Base-by-base conservation (phyloP, 2,329 filamentous ascomycete genomes). In the Diplodia sapinea region DNA sequence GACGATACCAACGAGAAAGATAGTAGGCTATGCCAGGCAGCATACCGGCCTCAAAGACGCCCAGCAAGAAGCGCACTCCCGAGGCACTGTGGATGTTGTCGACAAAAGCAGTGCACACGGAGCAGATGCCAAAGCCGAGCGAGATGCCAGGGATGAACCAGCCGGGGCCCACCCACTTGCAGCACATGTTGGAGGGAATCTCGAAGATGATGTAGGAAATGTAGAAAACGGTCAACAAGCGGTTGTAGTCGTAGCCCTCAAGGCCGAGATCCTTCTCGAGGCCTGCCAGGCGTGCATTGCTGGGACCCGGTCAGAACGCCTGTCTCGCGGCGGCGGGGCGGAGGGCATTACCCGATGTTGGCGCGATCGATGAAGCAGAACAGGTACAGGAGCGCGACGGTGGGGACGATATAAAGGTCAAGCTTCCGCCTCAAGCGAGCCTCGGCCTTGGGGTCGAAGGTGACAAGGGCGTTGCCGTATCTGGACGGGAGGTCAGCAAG, bases 361-460 rank as follows among this genome's bases (percentile, higher is more conserved):
- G 89, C 88, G n/a, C 89, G 84, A 72, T 91, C 89, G 70, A 91
- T 91, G 77, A 91, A 91, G 78, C 89, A 91, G 73, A 91, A 91
- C 0, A 91, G 82, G 72, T 91, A 92, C 3, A 92, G 79, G 0
- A 91, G 68, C 0, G 88, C 79, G 0, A 91, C 88, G 0, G 87
- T 90, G 0, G 90, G 89, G 0, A 91, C 81, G 54, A 91, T 85
- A 71, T 82, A 85, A 6, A 90, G 71, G 72, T 92, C 89, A 57
- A 91, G 87, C 75, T 91, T 91, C 72, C 79, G 78, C 8, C 88
- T 81, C 29, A 91, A 80, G 63, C 81, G 83, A 8, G 82, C 76
- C 73, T 91, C 89, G 2, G 85, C 87, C 33, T 77, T 81, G 3
- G 81, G 78, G 70, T 90, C 87, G 70, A 88, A 86, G n/a, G 81